Conservation (phyloP, 129 eudicot genomes). For the Oenanthe sinensis region DNA sequence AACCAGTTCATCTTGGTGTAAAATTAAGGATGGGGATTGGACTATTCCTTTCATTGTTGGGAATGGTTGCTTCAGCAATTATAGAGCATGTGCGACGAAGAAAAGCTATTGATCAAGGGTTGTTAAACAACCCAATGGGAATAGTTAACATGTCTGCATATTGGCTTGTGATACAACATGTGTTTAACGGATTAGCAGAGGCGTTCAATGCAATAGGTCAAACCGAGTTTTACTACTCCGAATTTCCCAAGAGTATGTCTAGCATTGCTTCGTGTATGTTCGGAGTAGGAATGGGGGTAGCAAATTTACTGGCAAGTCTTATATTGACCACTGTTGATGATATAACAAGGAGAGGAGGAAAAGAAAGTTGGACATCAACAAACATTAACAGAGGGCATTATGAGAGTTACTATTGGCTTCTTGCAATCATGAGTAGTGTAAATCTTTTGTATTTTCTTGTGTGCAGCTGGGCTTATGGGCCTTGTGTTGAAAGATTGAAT, state of each 20-base stretch:
- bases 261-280: slow-evolving; percentile 61
- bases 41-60: slow-evolving; percentile 33
- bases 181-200: slow-evolving; percentile 55
- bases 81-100: slow-evolving; percentile 47
- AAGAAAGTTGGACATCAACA: slow-evolving; percentile 65
- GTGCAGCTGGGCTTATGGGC: slow-evolving; percentile 66
- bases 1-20: slow-evolving; percentile 39
- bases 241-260: slow-evolving; percentile 84
- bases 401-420: slow-evolving; percentile 70
- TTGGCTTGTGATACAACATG: slow-evolving; percentile 70
- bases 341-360: slow-evolving; percentile 40
- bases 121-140: slow-evolving; percentile 32
- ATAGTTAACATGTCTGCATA: slow-evolving; percentile 66
- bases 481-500: slow-evolving; percentile 25
- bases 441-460: slow-evolving; percentile 41
- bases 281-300: slow-evolving; percentile 51
- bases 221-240: slow-evolving; percentile 69
- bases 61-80: slow-evolving; percentile 49
- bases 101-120: slow-evolving; percentile 52
- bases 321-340: slow-evolving; percentile 43
- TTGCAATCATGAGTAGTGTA: slow-evolving; percentile 43
- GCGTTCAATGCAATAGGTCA: slow-evolving; percentile 74
- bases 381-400: slow-evolving; percentile 68
- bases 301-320: slow-evolving; percentile 52
- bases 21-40: slow-evolving; percentile 78